Conservation (phyloP, 176 grass and related monocot genomes). For the Elaeis guineensis region DNA sequence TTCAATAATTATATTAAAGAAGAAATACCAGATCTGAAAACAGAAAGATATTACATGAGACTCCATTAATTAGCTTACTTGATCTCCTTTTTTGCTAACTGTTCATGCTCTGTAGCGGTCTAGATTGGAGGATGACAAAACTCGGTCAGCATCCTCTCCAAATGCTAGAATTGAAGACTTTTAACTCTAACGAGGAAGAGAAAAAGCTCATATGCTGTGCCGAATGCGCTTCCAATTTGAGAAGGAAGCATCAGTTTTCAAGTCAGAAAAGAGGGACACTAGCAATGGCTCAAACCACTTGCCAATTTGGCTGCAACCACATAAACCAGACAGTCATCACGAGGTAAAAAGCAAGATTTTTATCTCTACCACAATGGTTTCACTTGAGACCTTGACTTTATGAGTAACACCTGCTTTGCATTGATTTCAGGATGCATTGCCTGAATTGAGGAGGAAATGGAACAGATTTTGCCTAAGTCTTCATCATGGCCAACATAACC, state of each 20-base stretch:
- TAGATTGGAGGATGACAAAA: slow-evolving; percentile 31
- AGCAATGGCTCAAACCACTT: slow-evolving; percentile 23
- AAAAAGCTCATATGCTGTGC: slow-evolving; percentile 50
- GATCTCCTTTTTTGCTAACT: slow-evolving; percentile 4
- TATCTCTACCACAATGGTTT: no score
- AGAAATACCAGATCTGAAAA: no score
- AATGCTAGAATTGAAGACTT: slow-evolving; percentile 24
- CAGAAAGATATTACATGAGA: no score
- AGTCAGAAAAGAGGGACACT: slow-evolving; percentile 23
- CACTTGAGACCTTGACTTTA: background rate
- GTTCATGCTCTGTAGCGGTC: slow-evolving; percentile 15
- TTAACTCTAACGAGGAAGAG: slow-evolving; percentile 27
- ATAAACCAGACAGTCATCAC: slow-evolving; percentile 18
- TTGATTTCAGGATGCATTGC: slow-evolving; percentile 37
- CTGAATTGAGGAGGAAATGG: slow-evolving; percentile 83
- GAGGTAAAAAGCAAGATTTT: slow-evolving; percentile 29
- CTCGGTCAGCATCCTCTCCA: slow-evolving; percentile 25
- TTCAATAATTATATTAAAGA: no score
- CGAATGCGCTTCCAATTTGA: slow-evolving; percentile 66
- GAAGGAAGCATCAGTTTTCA: slow-evolving; percentile 48
- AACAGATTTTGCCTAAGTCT: slow-evolving; percentile 66
- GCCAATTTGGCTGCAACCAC: slow-evolving; percentile 43
- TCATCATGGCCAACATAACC: slow-evolving; percentile 29
- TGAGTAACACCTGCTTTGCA: background rate
- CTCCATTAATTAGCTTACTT: no score